A percentile compares a stretch with the other conserved stretches of the same genome.
Conservation (phyloP, 2,329 filamentous ascomycete genomes). For the Diaporthe nobilis region DNA sequence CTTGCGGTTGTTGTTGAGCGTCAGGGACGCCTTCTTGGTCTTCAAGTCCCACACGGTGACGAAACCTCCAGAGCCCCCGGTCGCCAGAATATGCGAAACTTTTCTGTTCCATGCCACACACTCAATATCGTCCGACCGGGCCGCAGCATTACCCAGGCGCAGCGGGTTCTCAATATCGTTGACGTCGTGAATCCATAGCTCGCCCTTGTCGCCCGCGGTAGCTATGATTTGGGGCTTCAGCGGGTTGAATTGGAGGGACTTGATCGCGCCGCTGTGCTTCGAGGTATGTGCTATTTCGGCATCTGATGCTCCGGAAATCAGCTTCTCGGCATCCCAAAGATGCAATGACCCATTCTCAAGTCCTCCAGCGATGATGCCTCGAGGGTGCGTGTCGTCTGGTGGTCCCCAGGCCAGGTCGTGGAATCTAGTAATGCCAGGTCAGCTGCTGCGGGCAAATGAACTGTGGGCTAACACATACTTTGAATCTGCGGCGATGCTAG, state of each 20-base stretch:
- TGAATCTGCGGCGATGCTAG: slow-evolving; percentile 88
- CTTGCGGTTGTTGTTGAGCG: slow-evolving; percentile 95
- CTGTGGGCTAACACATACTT: slow-evolving; percentile 71
- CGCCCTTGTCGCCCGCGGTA: slow-evolving; percentile 93
- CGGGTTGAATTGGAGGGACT: slow-evolving; percentile 96
- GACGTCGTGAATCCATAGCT: slow-evolving; percentile 95
- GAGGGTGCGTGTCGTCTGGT: slow-evolving; percentile 81
- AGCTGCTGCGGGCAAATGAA: slow-evolving; percentile 15
- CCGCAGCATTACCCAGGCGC: slow-evolving; percentile 87
- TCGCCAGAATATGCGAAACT: slow-evolving; percentile 95
- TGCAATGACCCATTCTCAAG: slow-evolving; percentile 95
- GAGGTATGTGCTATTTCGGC: slow-evolving; percentile 88
- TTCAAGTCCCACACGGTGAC: slow-evolving; percentile 99
- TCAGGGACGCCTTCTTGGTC: slow-evolving; percentile 96
- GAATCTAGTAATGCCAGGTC: slow-evolving; percentile 73
- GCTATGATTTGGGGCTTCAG: slow-evolving; percentile 91
- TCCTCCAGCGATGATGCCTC: slow-evolving; percentile 93
- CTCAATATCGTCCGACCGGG: slow-evolving; percentile 94
- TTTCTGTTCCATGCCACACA: slow-evolving; percentile 99
- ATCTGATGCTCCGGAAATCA: slow-evolving; percentile 72
- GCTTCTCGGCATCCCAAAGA: slow-evolving; percentile 88
- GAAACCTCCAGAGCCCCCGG: slow-evolving; percentile 92
- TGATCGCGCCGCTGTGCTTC: slow-evolving; percentile 94
- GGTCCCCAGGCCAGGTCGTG: slow-evolving; percentile 97
- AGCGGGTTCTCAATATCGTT: slow-evolving; percentile 92